phyloP scores from a whole-genome alignment of 768 basidiomycete genomes.

The Steccherinum ochraceum region DNA sequence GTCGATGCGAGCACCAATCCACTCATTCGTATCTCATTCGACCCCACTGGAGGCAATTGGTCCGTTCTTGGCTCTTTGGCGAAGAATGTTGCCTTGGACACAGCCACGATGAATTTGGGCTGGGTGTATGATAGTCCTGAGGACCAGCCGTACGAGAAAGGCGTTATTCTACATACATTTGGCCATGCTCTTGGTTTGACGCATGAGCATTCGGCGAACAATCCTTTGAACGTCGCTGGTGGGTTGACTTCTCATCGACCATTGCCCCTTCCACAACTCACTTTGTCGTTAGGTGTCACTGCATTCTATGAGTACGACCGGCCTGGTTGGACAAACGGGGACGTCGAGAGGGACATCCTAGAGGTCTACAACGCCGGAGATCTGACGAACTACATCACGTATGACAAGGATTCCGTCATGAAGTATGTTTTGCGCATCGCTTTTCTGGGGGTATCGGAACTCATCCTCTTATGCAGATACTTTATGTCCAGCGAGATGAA shows the following conservation, averaged over 20 bases:
- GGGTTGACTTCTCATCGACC: not conserved
- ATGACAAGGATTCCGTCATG: conserved; percentile 1
- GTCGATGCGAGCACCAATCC: not conserved
- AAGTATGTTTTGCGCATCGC: not conserved
- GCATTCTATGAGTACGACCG: not conserved
- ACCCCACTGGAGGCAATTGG: not conserved
- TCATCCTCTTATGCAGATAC: not conserved
- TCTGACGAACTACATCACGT: not conserved
- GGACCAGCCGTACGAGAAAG: not conserved
- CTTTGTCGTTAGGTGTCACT: not conserved
- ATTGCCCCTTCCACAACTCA: not conserved
- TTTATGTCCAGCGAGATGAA: not conserved
- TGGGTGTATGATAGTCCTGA: conserved; percentile 3
- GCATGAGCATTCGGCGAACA: conserved; percentile 2
- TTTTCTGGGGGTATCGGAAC: not conserved
- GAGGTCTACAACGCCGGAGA: conserved; percentile 1
- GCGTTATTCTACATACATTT: conserved; percentile 4
- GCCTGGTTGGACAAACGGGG: not conserved
- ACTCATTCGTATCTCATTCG: conserved; percentile 3
- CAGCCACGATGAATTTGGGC: conserved; percentile 6
- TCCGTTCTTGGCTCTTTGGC: not conserved
- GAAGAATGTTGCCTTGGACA: too few species aligned
- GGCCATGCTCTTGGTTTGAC: conserved; percentile 5
- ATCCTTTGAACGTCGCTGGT: not conserved
- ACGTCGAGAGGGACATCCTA: not conserved